These are phyloP conservation scores for Acer negundo DNA, from an alignment of 345 rosid species.

Conservation along the genomic window DNA sequence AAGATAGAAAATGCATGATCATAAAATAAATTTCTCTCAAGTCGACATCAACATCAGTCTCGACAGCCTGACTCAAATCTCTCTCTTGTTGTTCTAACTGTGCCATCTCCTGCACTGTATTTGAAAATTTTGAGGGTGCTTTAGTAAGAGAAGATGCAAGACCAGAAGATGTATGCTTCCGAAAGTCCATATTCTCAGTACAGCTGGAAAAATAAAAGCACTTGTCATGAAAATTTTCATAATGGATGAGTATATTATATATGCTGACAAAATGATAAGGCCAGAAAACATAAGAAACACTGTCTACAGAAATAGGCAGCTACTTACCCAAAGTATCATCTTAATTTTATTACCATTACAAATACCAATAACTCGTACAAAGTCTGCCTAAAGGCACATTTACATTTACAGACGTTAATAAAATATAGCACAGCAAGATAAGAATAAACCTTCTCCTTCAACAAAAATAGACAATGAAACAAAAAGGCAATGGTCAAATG, in stretches of 20 bases:
- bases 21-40: slow-evolving; percentile 85
- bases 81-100: slow-evolving; percentile 47
- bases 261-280: not conserved
- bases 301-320: not conserved
- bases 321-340: not conserved
- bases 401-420: not conserved
- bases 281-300: not conserved
- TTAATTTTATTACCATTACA: not conserved
- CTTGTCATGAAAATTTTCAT: not conserved
- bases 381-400: not conserved
- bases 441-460: not conserved
- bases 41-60: slow-evolving; percentile 60
- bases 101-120: slow-evolving; percentile 42
- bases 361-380: not conserved
- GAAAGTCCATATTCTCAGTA: slow-evolving; percentile 49
- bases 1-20: slow-evolving; percentile 87
- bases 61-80: slow-evolving; percentile 32
- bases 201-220: slow-evolving; percentile 28
- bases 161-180: slow-evolving; percentile 47
- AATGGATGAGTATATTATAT: not conserved
- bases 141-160: slow-evolving; percentile 49
- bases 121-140: slow-evolving; percentile 45
- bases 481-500: not conserved
- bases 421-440: not conserved
- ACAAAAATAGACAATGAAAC: not conserved